These are phyloP conservation scores for Leccinum cinnamomeum DNA, from an alignment of 1,284 basidiomycete species.

Conservation along the genomic window DNA sequence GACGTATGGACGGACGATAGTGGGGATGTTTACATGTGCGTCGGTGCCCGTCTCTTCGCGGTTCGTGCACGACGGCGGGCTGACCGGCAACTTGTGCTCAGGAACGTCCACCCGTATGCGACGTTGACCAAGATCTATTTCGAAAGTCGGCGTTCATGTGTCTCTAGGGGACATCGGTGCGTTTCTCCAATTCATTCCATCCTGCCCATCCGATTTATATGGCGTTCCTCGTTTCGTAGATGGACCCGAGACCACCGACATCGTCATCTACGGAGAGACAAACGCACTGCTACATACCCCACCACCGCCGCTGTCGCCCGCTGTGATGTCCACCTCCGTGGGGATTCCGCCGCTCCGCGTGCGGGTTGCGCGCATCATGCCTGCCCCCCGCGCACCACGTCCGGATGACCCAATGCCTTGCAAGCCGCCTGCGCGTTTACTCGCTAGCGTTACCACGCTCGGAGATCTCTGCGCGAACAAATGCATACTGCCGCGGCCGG, in stretches of 20 bases:
- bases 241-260: too few relatives aligned
- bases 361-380: slow-evolving; percentile 14
- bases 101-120: slow-evolving; percentile 63
- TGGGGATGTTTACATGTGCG: slow-evolving; percentile 39
- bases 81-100: slow-evolving; percentile 27
- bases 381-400: too few relatives aligned
- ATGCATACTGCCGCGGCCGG: slow-evolving; percentile 14
- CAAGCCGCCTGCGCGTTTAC: slow-evolving; percentile 45
- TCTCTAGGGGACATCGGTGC: too few relatives aligned
- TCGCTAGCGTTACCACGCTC: slow-evolving; percentile 11
- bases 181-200: slow-evolving; percentile 20
- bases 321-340: slow-evolving; percentile 8
- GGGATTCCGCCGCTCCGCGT: slow-evolving; percentile 42
- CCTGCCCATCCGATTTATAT: slow-evolving; percentile 32
- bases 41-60: slow-evolving; percentile 46
- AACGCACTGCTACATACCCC: slow-evolving; percentile 22
- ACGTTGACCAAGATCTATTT: slow-evolving; percentile 38
- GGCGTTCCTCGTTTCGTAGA: too few relatives aligned
- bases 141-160: slow-evolving; percentile 50
- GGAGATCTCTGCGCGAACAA: slow-evolving; percentile 22
- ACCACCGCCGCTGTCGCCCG: slow-evolving; percentile 2
- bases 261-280: slow-evolving; percentile 35
- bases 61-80: background rate
- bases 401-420: slow-evolving; percentile 49
- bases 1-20: slow-evolving; percentile 61